Evolutionary conservation across 306 rosid genomes (phyloP).

Genomic region (Senna siamea): DNA sequence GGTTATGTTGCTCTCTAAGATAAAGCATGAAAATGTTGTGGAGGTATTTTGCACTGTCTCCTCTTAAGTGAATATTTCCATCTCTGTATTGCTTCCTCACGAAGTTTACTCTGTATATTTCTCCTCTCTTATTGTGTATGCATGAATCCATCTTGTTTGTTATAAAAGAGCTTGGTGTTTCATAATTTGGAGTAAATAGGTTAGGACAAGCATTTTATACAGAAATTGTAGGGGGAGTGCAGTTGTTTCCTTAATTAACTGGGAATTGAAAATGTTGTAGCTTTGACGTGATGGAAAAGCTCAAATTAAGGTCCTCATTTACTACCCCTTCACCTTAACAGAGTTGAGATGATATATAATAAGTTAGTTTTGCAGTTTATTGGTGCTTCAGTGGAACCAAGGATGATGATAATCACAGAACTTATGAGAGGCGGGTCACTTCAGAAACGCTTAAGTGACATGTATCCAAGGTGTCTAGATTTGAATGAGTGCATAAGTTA

Average conservation of each 20-base stretch:
- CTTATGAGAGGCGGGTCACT: slow-evolving; percentile 61
- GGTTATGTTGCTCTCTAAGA: slow-evolving; percentile 48
- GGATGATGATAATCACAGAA: slow-evolving; percentile 57
- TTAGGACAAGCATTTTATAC: no score
- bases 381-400: slow-evolving; percentile 60
- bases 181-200: no score
- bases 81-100: no score
- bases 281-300: no score
- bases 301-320: no score
- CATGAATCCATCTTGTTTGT: no score
- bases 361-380: slow-evolving; percentile 45
- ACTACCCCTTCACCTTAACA: no score
- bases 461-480: slow-evolving; percentile 45
- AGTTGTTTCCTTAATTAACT: no score
- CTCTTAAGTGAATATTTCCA: no score
- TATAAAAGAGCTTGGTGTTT: no score
- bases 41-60: slow-evolving; percentile 50
- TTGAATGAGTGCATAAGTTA: slow-evolving; percentile 41
- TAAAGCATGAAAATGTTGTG: slow-evolving; percentile 52
- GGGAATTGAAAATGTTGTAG: background rate
- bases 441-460: slow-evolving; percentile 43
- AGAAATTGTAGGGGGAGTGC: no score
- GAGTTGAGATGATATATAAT: background rate
- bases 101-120: background rate
- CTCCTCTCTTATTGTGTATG: background rate